Base-by-base conservation (phyloP, 768 basidiomycete species). In the Russula earlei region DNA sequence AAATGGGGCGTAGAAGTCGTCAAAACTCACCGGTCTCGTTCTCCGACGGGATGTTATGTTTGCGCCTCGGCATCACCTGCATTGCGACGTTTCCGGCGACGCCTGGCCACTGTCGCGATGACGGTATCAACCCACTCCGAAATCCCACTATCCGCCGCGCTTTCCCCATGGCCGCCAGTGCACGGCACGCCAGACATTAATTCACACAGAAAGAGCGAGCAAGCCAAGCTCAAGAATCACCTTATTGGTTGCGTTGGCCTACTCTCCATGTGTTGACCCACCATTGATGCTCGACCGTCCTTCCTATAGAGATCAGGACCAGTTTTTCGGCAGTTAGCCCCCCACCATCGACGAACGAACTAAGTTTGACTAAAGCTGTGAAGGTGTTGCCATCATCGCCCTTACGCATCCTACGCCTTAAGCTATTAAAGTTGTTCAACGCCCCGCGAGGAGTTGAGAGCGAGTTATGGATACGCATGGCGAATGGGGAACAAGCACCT, bases 301-400 rank as follows among this genome's bases (percentile, higher is more conserved):
- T 19, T 40, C 25, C 40, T 33, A 19, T 52, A 67, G 65, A 49
- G 31, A 55, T 67, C 42, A 63, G 45, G 33, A 61, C 62, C 12
- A 40, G 44, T n/a, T 48, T 53, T 42, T 54, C 52, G 5, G 3
- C 38, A 20, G 38, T 17, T 17, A 40, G 27, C 22, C 52, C 49
- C n/a, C 34, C 59, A 44, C 52, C 48, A 10, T 19, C 51, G 41
- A 24, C 62, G 48, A 25, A 25, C 20, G 52, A 48, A 31, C 55
- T 63, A 19, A 55, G 64, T 19, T 62, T 68, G 42, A 61, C 63
- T 46, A 54, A 64, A 37, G 57, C 64, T 19, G 59, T 89, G 17
- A 80, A 76, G 33, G 79, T 84, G 0, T 72, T 92, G 15, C 82
- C 84, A 42, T 81, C 77, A 3, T 87, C 90, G 84, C 71, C 80